Conservation (phyloP, 768 basidiomycete genomes). For the Tricholoma bakamatsutake region DNA sequence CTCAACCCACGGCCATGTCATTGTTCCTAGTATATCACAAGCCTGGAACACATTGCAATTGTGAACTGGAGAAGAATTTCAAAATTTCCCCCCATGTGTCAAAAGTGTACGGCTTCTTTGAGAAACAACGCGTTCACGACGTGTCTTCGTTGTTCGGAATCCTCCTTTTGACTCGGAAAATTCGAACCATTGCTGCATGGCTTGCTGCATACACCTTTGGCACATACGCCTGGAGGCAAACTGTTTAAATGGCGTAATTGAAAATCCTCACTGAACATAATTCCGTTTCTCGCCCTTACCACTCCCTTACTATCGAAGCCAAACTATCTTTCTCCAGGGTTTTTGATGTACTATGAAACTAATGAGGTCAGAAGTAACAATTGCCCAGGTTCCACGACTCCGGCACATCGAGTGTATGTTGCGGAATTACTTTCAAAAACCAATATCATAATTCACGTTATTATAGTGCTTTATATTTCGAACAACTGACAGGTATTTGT, state of each 20-base stretch:
- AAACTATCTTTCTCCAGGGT: background rate
- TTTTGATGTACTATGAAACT: slow-evolving; percentile 12
- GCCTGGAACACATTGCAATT: background rate
- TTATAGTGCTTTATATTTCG: slow-evolving; percentile 24
- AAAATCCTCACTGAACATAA: background rate
- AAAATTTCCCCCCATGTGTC: background rate
- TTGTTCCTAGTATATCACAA: background rate
- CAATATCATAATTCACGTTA: background rate
- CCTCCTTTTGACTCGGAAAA: background rate
- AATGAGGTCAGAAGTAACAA: slow-evolving; percentile 11
- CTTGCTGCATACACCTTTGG: background rate
- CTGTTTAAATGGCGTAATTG: slow-evolving; percentile 1
- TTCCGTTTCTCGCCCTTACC: background rate
- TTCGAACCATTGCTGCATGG: background rate
- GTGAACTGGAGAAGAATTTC: background rate
- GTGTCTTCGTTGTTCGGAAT: background rate
- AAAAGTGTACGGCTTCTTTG: background rate
- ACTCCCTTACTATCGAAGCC: background rate
- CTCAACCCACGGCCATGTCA: background rate
- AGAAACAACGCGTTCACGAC: slow-evolving; percentile 3
- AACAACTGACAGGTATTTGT: slow-evolving; percentile 31
- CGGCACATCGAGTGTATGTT: slow-evolving; percentile 15
- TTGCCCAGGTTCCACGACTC: slow-evolving; percentile 7
- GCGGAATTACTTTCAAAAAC: background rate
- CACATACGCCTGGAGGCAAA: slow-evolving; percentile 5